phyloP scores from a whole-genome alignment of 108 stramenopile species.

The Fragilaria radians region DNA sequence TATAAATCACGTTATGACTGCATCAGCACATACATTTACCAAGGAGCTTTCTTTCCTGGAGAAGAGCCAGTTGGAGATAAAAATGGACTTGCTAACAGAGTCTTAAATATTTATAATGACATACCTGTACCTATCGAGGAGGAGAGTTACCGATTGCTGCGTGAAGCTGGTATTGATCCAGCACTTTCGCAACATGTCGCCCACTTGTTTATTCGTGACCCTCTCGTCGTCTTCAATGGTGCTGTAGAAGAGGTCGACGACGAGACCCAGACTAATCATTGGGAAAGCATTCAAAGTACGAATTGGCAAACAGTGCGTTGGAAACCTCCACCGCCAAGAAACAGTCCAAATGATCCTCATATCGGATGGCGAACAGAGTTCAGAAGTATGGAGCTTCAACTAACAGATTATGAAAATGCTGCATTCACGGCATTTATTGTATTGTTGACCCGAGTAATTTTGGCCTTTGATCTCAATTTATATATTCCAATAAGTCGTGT shows the following conservation, averaged over 20 bases:
- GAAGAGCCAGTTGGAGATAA: slow-evolving; percentile 18
- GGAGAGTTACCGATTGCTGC: slow-evolving; percentile 60
- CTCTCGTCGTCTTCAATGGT: slow-evolving; percentile 94
- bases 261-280: slow-evolving; percentile 91
- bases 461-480: slow-evolving; percentile 97
- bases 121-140: slow-evolving; percentile 83
- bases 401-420: slow-evolving; percentile 98
- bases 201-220: slow-evolving; percentile 95
- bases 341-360: slow-evolving; percentile 80
- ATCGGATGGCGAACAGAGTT: slow-evolving; percentile 99
- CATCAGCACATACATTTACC: slow-evolving; percentile 92
- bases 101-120: slow-evolving; percentile 92
- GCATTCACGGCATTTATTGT: slow-evolving; percentile 95
- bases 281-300: slow-evolving; percentile 97
- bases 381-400: slow-evolving; percentile 97
- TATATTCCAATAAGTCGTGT: slow-evolving; percentile 95
- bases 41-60: slow-evolving; percentile 26
- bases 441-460: slow-evolving; percentile 90
- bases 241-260: slow-evolving; percentile 94
- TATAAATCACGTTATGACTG: slow-evolving; percentile 95
- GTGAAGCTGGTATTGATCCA: slow-evolving; percentile 86
- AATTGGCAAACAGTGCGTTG: slow-evolving; percentile 99
- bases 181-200: slow-evolving; percentile 92
- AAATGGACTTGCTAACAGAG: slow-evolving; percentile 41
- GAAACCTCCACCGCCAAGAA: slow-evolving; percentile 97